phyloP scores from a whole-genome alignment of 192 early-diverging fungal genomes.

The Umbelopsis vinacea region DNA sequence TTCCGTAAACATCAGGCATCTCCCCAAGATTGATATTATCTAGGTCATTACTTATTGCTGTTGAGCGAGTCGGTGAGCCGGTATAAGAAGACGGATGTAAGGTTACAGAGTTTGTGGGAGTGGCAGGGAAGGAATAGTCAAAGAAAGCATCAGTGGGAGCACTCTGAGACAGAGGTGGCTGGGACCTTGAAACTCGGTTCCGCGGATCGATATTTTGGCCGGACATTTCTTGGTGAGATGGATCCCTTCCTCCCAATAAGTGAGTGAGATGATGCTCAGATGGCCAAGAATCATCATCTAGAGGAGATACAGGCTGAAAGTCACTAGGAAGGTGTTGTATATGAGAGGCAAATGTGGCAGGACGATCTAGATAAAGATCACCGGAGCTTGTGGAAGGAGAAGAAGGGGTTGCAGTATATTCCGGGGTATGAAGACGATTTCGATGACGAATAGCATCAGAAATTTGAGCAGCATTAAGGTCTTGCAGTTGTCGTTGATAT shows the following conservation, averaged over 20 bases:
- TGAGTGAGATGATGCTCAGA: constrained; percentile 12
- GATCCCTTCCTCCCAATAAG: neutral
- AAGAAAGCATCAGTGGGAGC: neutral
- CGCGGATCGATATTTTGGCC: neutral
- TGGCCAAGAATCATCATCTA: neutral
- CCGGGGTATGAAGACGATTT: neutral
- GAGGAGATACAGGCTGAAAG: neutral
- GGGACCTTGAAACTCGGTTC: neutral
- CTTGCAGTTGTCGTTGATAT: constrained; percentile 4
- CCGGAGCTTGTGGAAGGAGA: constrained; percentile 13
- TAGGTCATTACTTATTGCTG: neutral
- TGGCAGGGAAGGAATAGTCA: constrained; percentile 3
- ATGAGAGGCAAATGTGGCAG: neutral
- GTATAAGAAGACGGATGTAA: neutral
- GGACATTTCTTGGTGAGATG: neutral
- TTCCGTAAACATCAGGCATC: neutral
- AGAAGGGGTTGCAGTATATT: neutral
- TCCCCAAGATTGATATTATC: neutral
- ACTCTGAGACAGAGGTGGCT: neutral
- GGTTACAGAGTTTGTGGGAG: neutral
- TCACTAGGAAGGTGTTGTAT: neutral
- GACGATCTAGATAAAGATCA: constrained; percentile 8
- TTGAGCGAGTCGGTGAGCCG: neutral
- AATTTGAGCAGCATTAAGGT: neutral
- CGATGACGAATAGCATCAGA: neutral